phyloP scores from a whole-genome alignment of 2,329 filamentous ascomycete genomes.

The Trichoderma lentiforme region DNA sequence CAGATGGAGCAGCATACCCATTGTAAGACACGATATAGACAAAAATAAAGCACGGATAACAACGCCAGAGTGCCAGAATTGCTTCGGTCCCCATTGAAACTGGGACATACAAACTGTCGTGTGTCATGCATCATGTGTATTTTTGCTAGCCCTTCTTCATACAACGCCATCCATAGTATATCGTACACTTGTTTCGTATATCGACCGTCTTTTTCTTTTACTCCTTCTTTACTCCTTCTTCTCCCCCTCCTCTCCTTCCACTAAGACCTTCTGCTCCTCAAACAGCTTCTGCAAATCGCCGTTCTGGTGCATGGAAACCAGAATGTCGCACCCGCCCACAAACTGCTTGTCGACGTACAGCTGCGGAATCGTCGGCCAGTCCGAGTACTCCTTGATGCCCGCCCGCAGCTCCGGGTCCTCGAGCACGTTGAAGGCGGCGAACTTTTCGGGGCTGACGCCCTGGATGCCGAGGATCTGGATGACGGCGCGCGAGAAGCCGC shows the following conservation, averaged over 20 bases:
- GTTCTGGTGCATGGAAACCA: conserved; percentile 96
- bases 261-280: conserved; percentile 85
- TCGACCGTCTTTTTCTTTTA: background rate
- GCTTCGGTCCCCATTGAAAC: background rate
- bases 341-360: conserved; percentile 96
- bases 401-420: conserved; percentile 83
- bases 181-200: conserved; percentile 5
- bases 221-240: conserved; percentile 31
- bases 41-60: background rate
- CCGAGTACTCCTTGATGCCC: conserved; percentile 98
- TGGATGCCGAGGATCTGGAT: conserved; percentile 95
- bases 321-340: conserved; percentile 93
- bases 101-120: background rate
- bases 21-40: conserved; percentile 28
- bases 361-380: conserved; percentile 98
- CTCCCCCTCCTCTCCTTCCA: conserved; percentile 50
- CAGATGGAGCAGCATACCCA: conserved; percentile 70
- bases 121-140: background rate
- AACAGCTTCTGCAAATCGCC: conserved; percentile 88
- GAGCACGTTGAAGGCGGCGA: conserved; percentile 96
- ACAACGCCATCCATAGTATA: conserved; percentile 4
- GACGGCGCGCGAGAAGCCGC: conserved; percentile 90
- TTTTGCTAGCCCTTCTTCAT: background rate
- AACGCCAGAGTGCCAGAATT: background rate
- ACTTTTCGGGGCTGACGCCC: conserved; percentile 92